Evolutionary conservation across 1,139 yeast genomes (phyloP).

Genomic region (Magnusiomyces paraingens): DNA sequence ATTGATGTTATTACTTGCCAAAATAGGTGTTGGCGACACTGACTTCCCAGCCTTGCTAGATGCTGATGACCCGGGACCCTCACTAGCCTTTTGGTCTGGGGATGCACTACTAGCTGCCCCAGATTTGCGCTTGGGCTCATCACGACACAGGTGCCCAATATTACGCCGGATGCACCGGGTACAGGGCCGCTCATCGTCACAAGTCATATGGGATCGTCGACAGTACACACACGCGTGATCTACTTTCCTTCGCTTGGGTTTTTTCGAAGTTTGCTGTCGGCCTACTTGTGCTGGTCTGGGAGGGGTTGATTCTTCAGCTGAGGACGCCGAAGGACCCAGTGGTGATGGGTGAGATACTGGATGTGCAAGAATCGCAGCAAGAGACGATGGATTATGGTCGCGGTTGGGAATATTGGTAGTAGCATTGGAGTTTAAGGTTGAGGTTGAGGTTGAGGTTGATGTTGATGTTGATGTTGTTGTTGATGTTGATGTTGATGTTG

Average conservation of each 20-base stretch:
- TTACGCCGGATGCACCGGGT: conserved; percentile 80
- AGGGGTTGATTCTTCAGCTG: too few relatives aligned
- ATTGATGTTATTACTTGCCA: too few relatives aligned
- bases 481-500: too few relatives aligned
- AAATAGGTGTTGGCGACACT: conserved; percentile 15
- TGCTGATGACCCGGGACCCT: conserved; percentile 8
- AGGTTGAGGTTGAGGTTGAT: too few relatives aligned
- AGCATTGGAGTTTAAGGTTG: too few relatives aligned
- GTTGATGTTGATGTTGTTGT: too few relatives aligned
- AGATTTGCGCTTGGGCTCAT: conserved; percentile 45
- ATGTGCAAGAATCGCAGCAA: too few relatives aligned
- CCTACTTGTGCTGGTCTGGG: too few relatives aligned
- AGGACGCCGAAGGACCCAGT: too few relatives aligned
- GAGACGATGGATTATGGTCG: too few relatives aligned
- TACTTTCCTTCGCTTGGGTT: conserved; percentile 26
- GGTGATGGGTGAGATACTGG: too few relatives aligned
- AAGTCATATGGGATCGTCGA: conserved; percentile 89
- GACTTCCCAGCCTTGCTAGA: conserved; percentile 8
- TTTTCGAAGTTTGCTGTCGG: not conserved
- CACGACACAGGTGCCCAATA: conserved; percentile 84
- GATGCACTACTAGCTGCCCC: conserved; percentile 2
- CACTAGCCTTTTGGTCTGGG: conserved; percentile 15
- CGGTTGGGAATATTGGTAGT: too few relatives aligned
- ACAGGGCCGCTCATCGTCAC: conserved; percentile 77
- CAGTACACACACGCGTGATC: conserved; percentile 81